Conservation (phyloP, 768 basidiomycete species). For the Mycena galopus region DNA sequence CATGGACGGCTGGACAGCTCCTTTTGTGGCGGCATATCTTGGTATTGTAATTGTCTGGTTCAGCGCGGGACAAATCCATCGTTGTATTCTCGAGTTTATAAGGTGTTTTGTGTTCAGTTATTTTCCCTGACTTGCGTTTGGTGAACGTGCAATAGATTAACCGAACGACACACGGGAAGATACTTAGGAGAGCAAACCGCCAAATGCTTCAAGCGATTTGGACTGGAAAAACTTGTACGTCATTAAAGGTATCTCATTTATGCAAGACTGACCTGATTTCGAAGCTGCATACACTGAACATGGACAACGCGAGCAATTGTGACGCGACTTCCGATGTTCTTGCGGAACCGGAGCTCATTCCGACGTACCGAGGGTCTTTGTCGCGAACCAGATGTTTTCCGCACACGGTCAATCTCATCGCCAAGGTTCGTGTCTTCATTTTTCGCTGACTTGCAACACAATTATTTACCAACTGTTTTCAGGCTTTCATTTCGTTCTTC, state of each 20-base stretch:
- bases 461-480: background rate
- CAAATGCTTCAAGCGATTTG: constrained; percentile 44
- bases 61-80: constrained; percentile 43
- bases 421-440: constrained; percentile 43
- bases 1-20: constrained; percentile 51
- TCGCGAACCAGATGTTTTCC: constrained; percentile 43
- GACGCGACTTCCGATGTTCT: constrained; percentile 42
- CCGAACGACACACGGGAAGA: constrained; percentile 42
- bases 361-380: constrained; percentile 39
- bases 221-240: constrained; percentile 43
- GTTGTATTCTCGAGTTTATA: constrained; percentile 50
- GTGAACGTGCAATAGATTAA: constrained; percentile 40
- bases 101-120: constrained; percentile 36
- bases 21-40: constrained; percentile 44
- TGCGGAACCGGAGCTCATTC: constrained; percentile 27
- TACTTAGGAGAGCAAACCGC: constrained; percentile 44
- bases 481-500: constrained; percentile 46
- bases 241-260: background rate
- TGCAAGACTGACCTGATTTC: background rate
- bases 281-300: constrained; percentile 44
- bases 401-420: constrained; percentile 50
- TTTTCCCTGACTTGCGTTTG: background rate
- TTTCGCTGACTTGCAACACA: background rate
- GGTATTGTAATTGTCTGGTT: constrained; percentile 49
- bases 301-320: constrained; percentile 52